Percentiles rank a stretch among this genome's conserved stretches.
Conservation (phyloP, 2,329 filamentous ascomycete genomes). For the Penicillium sp. region DNA sequence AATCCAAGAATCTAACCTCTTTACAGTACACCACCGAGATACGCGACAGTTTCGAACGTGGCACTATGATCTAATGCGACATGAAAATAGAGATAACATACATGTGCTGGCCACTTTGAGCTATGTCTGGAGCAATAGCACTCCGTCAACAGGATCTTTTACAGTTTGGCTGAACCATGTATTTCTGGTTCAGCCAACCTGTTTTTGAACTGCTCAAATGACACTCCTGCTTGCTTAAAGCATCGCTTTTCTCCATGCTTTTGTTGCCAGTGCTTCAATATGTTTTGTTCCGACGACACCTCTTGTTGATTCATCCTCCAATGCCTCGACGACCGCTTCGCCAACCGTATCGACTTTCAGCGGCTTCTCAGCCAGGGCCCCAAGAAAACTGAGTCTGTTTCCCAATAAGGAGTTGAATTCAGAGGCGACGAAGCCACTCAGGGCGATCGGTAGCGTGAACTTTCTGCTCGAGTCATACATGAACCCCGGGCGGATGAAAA, state of each 20-base stretch:
- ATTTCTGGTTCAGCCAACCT: constrained; percentile 2
- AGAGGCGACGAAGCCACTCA: constrained; percentile 68
- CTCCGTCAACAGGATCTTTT: constrained; percentile 4
- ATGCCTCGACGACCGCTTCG: constrained; percentile 82
- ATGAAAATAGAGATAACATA: constrained; percentile 23
- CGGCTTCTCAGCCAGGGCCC: constrained; percentile 79
- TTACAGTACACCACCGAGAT: constrained; percentile 85
- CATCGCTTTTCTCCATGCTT: constrained; percentile 89
- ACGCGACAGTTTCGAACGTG: constrained; percentile 93
- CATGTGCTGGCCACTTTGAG: constrained; percentile 13
- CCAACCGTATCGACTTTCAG: constrained; percentile 83
- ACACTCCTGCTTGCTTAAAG: constrained; percentile 50
- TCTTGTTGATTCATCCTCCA: constrained; percentile 68
- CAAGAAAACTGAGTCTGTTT: constrained; percentile 74
- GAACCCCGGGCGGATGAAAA: constrained; percentile 84
- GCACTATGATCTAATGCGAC: constrained; percentile 76
- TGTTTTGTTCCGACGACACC: constrained; percentile 74
- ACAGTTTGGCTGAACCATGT: constrained; percentile 6
- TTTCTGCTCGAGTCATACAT: constrained; percentile 81
- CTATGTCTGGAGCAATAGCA: constrained; percentile 5
- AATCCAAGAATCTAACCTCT: constrained; percentile 18
- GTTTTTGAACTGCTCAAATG: no score
- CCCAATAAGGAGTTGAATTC: constrained; percentile 75
- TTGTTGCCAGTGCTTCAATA: constrained; percentile 77
- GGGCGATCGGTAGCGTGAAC: constrained; percentile 81